A percentile compares a stretch with the other conserved stretches of the same genome.
These are phyloP conservation scores for Osmanthus fragrans DNA, from an alignment of 257 asterid genomes.

Conservation along the genomic window DNA sequence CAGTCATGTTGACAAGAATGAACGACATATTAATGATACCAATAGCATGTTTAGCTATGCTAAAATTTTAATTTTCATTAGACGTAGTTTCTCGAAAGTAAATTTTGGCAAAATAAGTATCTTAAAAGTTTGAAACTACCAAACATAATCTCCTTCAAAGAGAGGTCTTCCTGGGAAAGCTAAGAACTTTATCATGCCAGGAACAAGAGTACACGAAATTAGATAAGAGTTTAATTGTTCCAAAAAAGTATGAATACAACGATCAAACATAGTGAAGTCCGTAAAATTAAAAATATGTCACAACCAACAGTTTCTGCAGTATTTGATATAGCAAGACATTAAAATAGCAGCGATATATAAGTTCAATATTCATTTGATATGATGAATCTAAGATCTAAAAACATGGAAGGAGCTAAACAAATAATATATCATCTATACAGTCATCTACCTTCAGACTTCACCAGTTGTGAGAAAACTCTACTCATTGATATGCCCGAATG, in stretches of 20 bases:
- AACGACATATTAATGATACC: no score
- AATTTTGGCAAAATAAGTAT: no score
- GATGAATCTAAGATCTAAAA: background rate
- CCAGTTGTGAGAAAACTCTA: constrained; percentile 65
- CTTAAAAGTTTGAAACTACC: no score
- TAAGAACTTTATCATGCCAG: no score
- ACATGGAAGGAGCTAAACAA: background rate
- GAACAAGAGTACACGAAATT: background rate
- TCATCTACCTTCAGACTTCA: constrained; percentile 70
- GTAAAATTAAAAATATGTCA: background rate
- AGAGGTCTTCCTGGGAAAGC: no score
- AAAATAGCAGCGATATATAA: background rate
- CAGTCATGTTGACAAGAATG: background rate
- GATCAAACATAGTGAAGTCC: background rate
- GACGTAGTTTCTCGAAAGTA: no score
- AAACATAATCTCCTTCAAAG: no score
- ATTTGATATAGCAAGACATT: background rate
- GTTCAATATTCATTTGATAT: background rate
- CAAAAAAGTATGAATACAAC: no score
- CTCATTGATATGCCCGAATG: constrained; percentile 68
- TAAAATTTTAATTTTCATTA: no score
- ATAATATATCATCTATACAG: constrained; percentile 4
- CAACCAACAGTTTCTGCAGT: background rate
- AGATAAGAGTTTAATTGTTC: background rate
- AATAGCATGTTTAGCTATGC: no score